Evolutionary conservation across 1,139 yeast species (phyloP).

Genomic region (Protomyces inundatus): DNA sequence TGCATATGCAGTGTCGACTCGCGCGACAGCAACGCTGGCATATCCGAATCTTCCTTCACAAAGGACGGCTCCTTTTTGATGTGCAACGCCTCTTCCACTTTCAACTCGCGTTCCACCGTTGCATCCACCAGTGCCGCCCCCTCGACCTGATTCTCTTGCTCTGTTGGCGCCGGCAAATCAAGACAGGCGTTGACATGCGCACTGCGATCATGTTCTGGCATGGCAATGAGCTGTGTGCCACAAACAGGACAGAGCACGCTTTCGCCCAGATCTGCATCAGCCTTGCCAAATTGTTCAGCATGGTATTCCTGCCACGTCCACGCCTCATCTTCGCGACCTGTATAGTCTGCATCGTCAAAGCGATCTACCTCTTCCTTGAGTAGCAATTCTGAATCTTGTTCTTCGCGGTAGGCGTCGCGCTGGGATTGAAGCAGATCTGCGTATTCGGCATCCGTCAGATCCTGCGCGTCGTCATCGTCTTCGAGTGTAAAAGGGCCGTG

Average conservation of each 20-base stretch:
- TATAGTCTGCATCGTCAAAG: conserved; percentile 20
- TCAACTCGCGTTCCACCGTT: conserved; percentile 8
- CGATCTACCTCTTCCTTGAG: conserved; percentile 10
- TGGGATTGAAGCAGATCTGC: conserved; percentile 4
- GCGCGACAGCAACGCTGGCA: not conserved
- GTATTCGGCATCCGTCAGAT: not conserved
- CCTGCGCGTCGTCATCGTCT: conserved; percentile 12
- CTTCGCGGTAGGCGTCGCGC: conserved; percentile 5
- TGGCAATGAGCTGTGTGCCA: conserved; percentile 6
- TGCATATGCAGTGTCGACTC: conserved; percentile 1
- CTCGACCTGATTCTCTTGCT: conserved; percentile 14
- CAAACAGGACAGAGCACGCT: conserved; percentile 19
- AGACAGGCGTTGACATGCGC: conserved; percentile 24
- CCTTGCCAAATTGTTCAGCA: conserved; percentile 18
- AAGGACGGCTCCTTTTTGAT: conserved; percentile 1
- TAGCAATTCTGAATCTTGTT: not conserved
- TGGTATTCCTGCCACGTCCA: conserved; percentile 25
- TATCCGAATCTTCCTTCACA: not conserved
- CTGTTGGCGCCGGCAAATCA: conserved; percentile 12
- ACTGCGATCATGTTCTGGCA: conserved; percentile 23
- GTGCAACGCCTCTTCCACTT: not conserved
- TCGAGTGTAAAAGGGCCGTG: conserved; percentile 18
- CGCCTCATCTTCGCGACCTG: conserved; percentile 12
- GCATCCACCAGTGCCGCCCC: conserved; percentile 15
- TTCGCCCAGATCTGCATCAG: conserved; percentile 7